A percentile compares a stretch with the other conserved stretches of the same genome.
phyloP scores from a whole-genome alignment of 352 stramenopile species.

The Phytopythium delawarense region DNA sequence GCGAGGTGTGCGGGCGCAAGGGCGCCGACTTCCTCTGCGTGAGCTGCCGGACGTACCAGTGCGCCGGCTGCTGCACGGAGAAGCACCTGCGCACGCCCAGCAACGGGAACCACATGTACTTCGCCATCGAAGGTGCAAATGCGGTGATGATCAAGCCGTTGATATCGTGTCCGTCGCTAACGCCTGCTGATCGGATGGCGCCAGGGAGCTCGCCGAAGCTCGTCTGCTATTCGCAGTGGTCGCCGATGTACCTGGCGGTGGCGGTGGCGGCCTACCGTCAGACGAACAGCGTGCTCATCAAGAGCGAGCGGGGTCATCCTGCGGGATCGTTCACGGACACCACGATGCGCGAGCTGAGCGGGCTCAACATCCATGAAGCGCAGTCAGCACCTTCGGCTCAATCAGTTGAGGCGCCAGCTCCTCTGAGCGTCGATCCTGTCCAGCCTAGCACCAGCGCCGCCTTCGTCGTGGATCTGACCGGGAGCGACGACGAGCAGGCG shows the following conservation, averaged over 20 bases:
- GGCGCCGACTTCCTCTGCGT: slow-evolving; percentile 50
- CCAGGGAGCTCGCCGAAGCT: slow-evolving; percentile 36
- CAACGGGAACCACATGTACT: slow-evolving; percentile 37
- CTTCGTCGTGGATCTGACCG: slow-evolving; percentile 32
- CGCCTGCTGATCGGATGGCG: neutral
- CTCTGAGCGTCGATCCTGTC: neutral
- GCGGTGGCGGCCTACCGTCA: slow-evolving; percentile 32
- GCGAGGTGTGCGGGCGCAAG: slow-evolving; percentile 41
- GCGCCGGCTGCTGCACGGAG: slow-evolving; percentile 42
- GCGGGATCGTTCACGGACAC: neutral
- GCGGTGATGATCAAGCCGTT: neutral
- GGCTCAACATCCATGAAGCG: neutral
- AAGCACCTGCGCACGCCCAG: slow-evolving; percentile 26
- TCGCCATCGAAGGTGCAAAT: slow-evolving; percentile 40
- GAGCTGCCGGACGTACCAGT: slow-evolving; percentile 52
- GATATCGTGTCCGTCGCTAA: neutral
- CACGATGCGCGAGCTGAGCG: neutral
- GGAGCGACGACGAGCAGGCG: slow-evolving; percentile 26
- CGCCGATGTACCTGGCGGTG: slow-evolving; percentile 33
- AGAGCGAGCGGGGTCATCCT: neutral
- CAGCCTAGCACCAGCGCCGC: neutral
- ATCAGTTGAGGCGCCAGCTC: neutral
- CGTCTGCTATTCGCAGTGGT: slow-evolving; percentile 44
- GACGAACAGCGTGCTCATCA: neutral
- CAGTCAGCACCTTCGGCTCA: neutral